Evolutionary conservation across 495 filamentous ascomycete species (phyloP).

Genomic region (Aspergillus coremiiformis): DNA sequence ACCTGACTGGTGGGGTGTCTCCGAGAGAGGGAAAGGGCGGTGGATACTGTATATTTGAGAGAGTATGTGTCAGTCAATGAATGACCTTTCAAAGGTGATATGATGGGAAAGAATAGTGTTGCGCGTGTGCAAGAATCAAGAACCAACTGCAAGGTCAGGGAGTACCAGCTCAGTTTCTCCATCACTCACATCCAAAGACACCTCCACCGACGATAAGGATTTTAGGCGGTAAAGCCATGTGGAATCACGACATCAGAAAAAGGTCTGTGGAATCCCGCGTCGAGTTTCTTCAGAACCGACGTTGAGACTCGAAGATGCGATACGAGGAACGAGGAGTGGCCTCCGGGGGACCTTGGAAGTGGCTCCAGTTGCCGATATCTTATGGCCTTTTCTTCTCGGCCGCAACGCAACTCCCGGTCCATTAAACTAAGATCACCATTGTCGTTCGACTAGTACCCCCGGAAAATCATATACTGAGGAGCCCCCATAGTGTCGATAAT

Average conservation of each 20-base stretch:
- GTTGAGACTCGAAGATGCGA: not conserved
- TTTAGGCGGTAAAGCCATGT: slow-evolving; percentile 40
- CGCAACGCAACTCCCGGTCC: not conserved
- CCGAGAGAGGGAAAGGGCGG: slow-evolving; percentile 56
- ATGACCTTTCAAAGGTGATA: not conserved
- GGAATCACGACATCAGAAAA: too few relatives aligned
- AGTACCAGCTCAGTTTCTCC: slow-evolving; percentile 1
- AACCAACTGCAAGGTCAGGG: not conserved
- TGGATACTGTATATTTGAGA: slow-evolving; percentile 43
- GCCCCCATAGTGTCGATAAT: not conserved
- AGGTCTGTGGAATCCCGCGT: too few relatives aligned
- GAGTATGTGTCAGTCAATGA: not conserved
- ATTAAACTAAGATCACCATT: not conserved
- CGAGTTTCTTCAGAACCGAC: not conserved
- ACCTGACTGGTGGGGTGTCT: slow-evolving; percentile 49
- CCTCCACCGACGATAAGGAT: slow-evolving; percentile 73
- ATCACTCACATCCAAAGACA: slow-evolving; percentile 59
- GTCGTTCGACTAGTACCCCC: not conserved
- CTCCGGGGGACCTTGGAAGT: not conserved
- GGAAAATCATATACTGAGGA: not conserved
- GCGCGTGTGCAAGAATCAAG: not conserved
- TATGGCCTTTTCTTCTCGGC: not conserved
- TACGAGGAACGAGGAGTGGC: not conserved
- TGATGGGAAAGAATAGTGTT: not conserved
- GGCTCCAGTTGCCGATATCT: not conserved